Evolutionary conservation across 2,329 filamentous ascomycete genomes (phyloP).

Genomic region (Talaromyces sp.): DNA sequence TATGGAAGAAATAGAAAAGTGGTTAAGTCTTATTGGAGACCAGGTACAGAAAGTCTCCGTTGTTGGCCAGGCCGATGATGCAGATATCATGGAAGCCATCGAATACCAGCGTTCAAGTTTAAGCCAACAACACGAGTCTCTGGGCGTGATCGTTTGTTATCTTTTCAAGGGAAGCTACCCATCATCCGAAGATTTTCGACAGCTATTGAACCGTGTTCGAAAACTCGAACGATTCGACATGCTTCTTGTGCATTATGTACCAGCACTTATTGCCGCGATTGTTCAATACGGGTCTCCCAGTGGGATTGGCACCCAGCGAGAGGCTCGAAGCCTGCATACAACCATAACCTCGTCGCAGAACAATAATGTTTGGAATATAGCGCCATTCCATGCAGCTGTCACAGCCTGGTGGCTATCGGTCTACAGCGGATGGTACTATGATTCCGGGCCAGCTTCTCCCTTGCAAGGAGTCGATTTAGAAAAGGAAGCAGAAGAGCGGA

Average conservation of each 20-base stretch:
- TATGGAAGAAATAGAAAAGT: slow-evolving; percentile 71
- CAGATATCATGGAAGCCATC: slow-evolving; percentile 69
- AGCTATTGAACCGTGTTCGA: slow-evolving; percentile 63
- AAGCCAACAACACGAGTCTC: slow-evolving; percentile 80
- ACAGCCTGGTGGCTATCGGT: slow-evolving; percentile 85
- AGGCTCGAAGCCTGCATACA: slow-evolving; percentile 65
- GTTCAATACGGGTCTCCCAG: slow-evolving; percentile 74
- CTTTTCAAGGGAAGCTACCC: slow-evolving; percentile 72
- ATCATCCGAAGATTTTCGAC: slow-evolving; percentile 64
- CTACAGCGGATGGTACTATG: slow-evolving; percentile 84
- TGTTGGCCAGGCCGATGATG: slow-evolving; percentile 59
- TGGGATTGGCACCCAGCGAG: slow-evolving; percentile 59
- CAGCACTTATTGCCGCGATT: slow-evolving; percentile 70
- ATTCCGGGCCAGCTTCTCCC: slow-evolving; percentile 58
- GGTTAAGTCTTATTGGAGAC: slow-evolving; percentile 71
- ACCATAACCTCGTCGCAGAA: slow-evolving; percentile 63
- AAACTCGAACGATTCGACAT: slow-evolving; percentile 72
- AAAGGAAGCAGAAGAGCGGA: slow-evolving; percentile 63
- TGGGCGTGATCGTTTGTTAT: slow-evolving; percentile 73
- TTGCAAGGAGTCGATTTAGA: slow-evolving; percentile 59
- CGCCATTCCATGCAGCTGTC: slow-evolving; percentile 72
- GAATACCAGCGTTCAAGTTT: slow-evolving; percentile 76
- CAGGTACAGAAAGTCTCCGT: slow-evolving; percentile 70
- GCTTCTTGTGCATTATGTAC: slow-evolving; percentile 72
- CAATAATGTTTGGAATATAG: slow-evolving; percentile 64